Conservation (phyloP, 2,329 filamentous ascomycete species). For the Ophiostoma perfectum region DNA sequence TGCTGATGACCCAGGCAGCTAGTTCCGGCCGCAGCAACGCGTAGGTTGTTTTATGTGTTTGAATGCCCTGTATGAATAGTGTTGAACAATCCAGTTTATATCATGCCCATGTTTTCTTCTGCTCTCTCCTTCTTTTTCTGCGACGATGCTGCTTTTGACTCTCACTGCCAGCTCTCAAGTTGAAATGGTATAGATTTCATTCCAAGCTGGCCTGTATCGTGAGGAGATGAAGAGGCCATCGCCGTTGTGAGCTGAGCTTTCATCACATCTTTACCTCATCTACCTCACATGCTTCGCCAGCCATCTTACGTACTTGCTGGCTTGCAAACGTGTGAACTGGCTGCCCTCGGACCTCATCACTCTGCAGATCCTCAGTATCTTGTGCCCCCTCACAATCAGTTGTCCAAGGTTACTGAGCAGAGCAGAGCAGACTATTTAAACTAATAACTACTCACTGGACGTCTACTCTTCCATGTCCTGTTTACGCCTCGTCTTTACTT, state of each 20-base stretch:
- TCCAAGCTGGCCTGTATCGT: not conserved
- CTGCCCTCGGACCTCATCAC: not conserved
- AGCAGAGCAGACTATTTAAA: not conserved
- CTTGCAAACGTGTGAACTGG: not conserved
- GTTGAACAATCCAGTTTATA: not conserved
- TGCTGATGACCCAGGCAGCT: slow-evolving; percentile 70
- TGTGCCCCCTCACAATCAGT: not conserved
- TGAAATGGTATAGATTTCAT: not conserved
- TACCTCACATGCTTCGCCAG: not conserved
- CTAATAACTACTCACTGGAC: not conserved
- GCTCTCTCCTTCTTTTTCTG: not conserved
- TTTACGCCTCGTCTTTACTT: not conserved
- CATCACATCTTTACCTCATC: not conserved
- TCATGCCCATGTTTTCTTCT: not conserved
- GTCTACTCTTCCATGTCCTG: not conserved
- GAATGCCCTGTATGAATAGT: not conserved
- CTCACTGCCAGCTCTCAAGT: not conserved
- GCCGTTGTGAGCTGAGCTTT: not conserved
- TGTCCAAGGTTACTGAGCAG: not conserved
- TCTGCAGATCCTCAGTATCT: not conserved
- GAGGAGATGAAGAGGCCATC: not conserved
- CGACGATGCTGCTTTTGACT: not conserved
- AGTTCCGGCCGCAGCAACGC: not conserved
- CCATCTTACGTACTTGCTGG: not conserved
- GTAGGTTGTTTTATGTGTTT: not conserved